A percentile compares a stretch with the other conserved stretches of the same genome.
These are phyloP conservation scores for Talaromyces rugulosus DNA, from an alignment of 2,329 filamentous ascomycete genomes.

Conservation along the genomic window DNA sequence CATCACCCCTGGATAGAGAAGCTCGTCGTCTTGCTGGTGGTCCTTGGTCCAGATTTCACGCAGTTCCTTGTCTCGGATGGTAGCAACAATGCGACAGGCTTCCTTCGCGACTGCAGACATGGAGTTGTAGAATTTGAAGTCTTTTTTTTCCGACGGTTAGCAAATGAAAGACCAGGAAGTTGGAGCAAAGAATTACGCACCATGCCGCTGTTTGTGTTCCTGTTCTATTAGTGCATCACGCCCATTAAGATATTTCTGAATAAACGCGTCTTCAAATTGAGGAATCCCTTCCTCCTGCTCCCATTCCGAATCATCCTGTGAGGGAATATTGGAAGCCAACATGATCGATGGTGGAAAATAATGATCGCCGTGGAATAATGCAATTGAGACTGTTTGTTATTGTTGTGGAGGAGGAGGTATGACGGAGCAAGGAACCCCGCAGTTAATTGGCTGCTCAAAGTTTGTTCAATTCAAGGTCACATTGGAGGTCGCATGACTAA, in stretches of 20 bases:
- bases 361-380: background rate
- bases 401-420: background rate
- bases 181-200: slow-evolving; percentile 40
- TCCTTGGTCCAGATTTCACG: slow-evolving; percentile 73
- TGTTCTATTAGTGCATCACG: slow-evolving; percentile 71
- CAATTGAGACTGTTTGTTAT: background rate
- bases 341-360: background rate
- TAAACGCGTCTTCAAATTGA: slow-evolving; percentile 63
- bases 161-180: background rate
- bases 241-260: slow-evolving; percentile 75
- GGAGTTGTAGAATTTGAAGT: slow-evolving; percentile 34
- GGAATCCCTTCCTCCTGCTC: slow-evolving; percentile 42
- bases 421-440: background rate
- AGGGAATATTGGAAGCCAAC: slow-evolving; percentile 1
- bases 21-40: slow-evolving; percentile 51
- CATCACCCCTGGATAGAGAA: slow-evolving; percentile 86
- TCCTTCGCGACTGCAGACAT: slow-evolving; percentile 74
- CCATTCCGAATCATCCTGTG: slow-evolving; percentile 23
- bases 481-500: background rate
- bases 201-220: slow-evolving; percentile 78
- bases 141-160: slow-evolving; percentile 12
- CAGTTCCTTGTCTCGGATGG: slow-evolving; percentile 74
- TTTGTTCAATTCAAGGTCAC: background rate
- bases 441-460: background rate
- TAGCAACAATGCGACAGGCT: slow-evolving; percentile 74